phyloP scores from a whole-genome alignment of 2,329 filamentous ascomycete species.

The Penicillium sp. region DNA sequence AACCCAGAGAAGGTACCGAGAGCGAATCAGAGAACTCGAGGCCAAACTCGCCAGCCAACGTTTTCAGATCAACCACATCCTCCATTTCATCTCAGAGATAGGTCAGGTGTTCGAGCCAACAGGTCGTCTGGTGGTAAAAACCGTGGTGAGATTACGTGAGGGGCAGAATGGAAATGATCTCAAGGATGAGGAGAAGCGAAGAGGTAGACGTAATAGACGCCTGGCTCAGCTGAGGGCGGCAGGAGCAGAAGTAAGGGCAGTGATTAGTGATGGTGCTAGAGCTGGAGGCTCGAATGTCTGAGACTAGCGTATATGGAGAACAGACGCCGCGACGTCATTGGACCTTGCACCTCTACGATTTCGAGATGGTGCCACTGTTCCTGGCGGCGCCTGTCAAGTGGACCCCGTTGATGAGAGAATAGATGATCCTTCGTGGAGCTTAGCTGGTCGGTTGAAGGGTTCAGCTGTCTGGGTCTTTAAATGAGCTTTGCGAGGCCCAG shows the following conservation, averaged over 20 bases:
- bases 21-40: background rate
- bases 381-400: background rate
- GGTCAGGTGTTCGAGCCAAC: too few relatives aligned
- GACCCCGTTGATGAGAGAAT: background rate
- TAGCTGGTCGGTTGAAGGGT: background rate
- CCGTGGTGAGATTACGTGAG: too few relatives aligned
- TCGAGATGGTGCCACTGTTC: background rate
- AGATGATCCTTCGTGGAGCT: background rate
- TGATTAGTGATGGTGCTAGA: background rate
- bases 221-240: too few relatives aligned
- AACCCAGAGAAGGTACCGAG: background rate
- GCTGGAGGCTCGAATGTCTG: background rate
- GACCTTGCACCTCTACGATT: background rate
- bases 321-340: background rate
- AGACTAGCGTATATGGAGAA: background rate
- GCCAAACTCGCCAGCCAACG: background rate
- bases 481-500: too few relatives aligned
- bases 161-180: too few relatives aligned
- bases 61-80: too few relatives aligned
- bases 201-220: too few relatives aligned
- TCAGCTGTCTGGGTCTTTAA: background rate
- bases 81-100: too few relatives aligned
- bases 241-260: too few relatives aligned
- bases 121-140: too few relatives aligned
- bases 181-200: too few relatives aligned